These are phyloP conservation scores for Capsicum pubescens DNA, from an alignment of 257 asterid genomes.

Conservation along the genomic window DNA sequence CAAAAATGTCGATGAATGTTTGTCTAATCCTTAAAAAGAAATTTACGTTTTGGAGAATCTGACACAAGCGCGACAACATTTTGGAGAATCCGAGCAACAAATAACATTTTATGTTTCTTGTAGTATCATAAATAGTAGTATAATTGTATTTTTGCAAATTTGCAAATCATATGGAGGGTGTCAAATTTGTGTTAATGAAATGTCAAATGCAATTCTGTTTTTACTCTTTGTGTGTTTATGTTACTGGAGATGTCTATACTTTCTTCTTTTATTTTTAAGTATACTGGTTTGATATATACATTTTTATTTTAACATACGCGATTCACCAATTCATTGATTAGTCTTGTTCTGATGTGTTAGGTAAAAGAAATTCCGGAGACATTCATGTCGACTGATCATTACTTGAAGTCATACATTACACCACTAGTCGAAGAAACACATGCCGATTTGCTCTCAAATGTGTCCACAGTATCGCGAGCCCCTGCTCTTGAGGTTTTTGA, in stretches of 20 bases:
- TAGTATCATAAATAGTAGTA: background rate
- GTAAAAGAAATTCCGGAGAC: conserved; percentile 44
- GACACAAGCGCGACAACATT: background rate
- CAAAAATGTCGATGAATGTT: background rate
- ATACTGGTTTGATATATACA: too few relatives aligned
- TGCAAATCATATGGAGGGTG: too few relatives aligned
- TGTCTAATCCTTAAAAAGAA: background rate
- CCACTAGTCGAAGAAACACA: conserved; percentile 62
- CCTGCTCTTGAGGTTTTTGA: conserved; percentile 37
- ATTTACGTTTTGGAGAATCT: background rate
- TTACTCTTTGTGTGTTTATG: too few relatives aligned
- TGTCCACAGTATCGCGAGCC: conserved; percentile 36
- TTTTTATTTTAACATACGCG: background rate
- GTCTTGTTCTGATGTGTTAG: conserved; percentile 21
- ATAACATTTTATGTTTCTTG: background rate
- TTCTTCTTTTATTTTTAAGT: too few relatives aligned
- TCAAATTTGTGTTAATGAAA: too few relatives aligned
- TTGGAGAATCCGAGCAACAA: background rate
- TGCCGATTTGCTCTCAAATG: conserved; percentile 54
- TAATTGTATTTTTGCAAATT: background rate
- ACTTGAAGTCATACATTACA: conserved; percentile 41
- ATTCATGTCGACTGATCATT: conserved; percentile 39
- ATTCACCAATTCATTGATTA: background rate
- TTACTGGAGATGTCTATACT: too few relatives aligned
- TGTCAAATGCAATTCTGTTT: too few relatives aligned